Conservation (phyloP, 2,329 filamentous ascomycete genomes). For the Gliomastix tumulicola region DNA sequence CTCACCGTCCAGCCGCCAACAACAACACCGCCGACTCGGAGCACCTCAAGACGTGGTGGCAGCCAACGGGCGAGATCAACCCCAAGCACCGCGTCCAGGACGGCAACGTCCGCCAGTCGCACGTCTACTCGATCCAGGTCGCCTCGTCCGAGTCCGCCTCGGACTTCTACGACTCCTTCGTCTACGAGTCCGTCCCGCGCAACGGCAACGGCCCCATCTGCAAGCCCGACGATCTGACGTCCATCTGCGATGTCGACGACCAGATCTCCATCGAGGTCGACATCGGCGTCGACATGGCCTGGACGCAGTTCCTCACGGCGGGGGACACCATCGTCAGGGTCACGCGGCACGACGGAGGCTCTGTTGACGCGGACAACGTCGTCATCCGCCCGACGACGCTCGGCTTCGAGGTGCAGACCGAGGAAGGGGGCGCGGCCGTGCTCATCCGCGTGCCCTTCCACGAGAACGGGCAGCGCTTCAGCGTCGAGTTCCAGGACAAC, state of each 20-base stretch:
- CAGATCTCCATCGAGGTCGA: constrained; percentile 19
- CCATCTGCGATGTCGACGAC: constrained; percentile 13
- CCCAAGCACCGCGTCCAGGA: constrained; percentile 5
- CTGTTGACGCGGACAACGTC: constrained; percentile 12
- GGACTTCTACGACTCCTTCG: constrained; percentile 19
- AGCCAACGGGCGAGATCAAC: constrained; percentile 9
- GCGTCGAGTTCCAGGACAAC: constrained; percentile 21
- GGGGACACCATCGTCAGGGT: constrained; percentile 16
- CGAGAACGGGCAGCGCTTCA: constrained; percentile 16
- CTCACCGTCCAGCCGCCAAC: background rate
- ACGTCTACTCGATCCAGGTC: constrained; percentile 8
- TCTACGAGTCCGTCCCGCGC: constrained; percentile 24
- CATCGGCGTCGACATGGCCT: constrained; percentile 22
- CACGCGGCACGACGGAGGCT: constrained; percentile 7
- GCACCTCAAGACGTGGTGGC: constrained; percentile 11
- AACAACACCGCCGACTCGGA: constrained; percentile 5
- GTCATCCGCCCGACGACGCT: constrained; percentile 18
- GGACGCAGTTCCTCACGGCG: constrained; percentile 21
- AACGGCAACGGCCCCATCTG: constrained; percentile 24
- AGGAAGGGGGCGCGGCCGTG: constrained; percentile 9
- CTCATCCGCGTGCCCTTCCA: constrained; percentile 17
- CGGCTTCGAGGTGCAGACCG: constrained; percentile 10
- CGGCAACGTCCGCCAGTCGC: constrained; percentile 11
- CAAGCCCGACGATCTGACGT: constrained; percentile 10
- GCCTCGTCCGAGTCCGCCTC: background rate